These are phyloP conservation scores for Hygrocybe punicea DNA, from an alignment of 768 basidiomycete genomes.

Conservation along the genomic window DNA sequence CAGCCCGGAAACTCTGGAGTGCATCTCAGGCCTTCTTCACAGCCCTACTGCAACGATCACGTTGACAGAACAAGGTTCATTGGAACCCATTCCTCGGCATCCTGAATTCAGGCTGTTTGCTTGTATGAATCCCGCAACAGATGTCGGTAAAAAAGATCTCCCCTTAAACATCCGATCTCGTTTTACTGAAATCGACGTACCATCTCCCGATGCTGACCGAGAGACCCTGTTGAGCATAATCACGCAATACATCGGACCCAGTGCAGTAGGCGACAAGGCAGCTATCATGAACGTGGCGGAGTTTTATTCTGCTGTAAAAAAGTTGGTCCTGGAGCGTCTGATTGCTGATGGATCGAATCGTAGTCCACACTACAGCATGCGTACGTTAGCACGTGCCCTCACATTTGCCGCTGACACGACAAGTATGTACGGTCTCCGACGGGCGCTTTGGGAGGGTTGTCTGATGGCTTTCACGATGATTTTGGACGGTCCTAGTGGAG, in stretches of 20 bases:
- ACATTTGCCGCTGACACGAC: constrained; percentile 86
- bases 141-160: constrained; percentile 96
- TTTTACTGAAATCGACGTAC: constrained; percentile 94
- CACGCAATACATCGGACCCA: constrained; percentile 81
- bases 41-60: constrained; percentile 86
- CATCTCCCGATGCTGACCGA: constrained; percentile 88
- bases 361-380: constrained; percentile 94
- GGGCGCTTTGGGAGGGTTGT: constrained; percentile 94
- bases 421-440: constrained; percentile 68
- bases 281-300: constrained; percentile 89
- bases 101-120: constrained; percentile 95
- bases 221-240: constrained; percentile 88
- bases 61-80: constrained; percentile 86
- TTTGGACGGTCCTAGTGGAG: constrained; percentile 69
- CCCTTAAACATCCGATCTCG: constrained; percentile 84
- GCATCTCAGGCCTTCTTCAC: constrained; percentile 82
- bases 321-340: constrained; percentile 64
- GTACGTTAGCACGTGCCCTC: constrained; percentile 86
- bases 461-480: constrained; percentile 98
- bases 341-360: constrained; percentile 93
- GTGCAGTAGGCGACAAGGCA: constrained; percentile 78
- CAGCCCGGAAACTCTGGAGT: constrained; percentile 90
- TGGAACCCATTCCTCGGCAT: constrained; percentile 88
- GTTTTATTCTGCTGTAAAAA: constrained; percentile 81
- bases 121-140: constrained; percentile 99